phyloP scores from a whole-genome alignment of 106 monocot genomes.

The Dioscorea zingiberensis region DNA sequence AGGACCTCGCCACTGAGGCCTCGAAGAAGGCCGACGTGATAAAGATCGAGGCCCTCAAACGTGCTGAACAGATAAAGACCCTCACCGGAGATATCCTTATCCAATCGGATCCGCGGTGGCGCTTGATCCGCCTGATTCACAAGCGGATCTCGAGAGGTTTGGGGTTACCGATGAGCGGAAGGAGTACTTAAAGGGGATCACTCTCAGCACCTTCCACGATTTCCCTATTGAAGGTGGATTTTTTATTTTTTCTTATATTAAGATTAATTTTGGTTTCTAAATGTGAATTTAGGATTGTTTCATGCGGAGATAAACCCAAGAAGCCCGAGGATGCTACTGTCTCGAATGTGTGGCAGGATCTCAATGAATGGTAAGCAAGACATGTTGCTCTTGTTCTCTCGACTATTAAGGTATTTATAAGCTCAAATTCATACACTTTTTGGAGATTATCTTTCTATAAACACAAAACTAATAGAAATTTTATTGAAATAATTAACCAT shows the following conservation, averaged over 20 bases:
- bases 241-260: background rate
- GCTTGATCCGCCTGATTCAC: slow-evolving; percentile 12
- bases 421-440: background rate
- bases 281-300: background rate
- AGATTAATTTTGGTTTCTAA: background rate
- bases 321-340: slow-evolving; percentile 51
- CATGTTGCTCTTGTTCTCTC: slow-evolving; percentile 95
- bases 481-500: background rate
- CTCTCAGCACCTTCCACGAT: slow-evolving; percentile 75
- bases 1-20: slow-evolving; percentile 72
- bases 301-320: slow-evolving; percentile 62
- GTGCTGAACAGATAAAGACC: slow-evolving; percentile 79
- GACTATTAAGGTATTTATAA: slow-evolving; percentile 55
- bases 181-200: slow-evolving; percentile 90
- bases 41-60: slow-evolving; percentile 40
- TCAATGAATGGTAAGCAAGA: slow-evolving; percentile 90
- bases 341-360: slow-evolving; percentile 87
- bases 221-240: slow-evolving; percentile 82
- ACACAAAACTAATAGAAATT: background rate
- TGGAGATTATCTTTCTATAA: background rate
- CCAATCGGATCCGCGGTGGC: slow-evolving; percentile 9
- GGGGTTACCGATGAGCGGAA: slow-evolving; percentile 84
- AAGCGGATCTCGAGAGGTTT: slow-evolving; percentile 55
- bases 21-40: slow-evolving; percentile 58
- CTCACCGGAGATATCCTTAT: slow-evolving; percentile 69